These are phyloP conservation scores for Tolypocladium album DNA, from an alignment of 2,329 filamentous ascomycete species.

Conservation along the genomic window DNA sequence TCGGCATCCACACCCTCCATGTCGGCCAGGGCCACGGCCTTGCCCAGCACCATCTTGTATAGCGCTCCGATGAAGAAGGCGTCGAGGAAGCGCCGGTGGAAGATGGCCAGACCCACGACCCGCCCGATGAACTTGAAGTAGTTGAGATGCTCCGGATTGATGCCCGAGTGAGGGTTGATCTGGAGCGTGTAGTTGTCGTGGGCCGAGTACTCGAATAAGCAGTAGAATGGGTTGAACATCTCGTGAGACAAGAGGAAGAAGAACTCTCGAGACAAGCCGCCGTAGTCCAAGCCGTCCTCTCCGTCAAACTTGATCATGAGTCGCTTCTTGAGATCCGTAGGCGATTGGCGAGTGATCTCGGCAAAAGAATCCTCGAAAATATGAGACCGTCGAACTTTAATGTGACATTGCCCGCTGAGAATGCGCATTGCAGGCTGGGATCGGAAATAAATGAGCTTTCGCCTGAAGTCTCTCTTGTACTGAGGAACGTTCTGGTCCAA, in stretches of 20 bases:
- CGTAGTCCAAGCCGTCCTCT: constrained; percentile 95
- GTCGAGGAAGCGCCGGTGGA: constrained; percentile 94
- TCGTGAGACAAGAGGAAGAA: constrained; percentile 98
- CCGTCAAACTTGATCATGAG: constrained; percentile 99
- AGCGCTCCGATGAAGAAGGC: constrained; percentile 98
- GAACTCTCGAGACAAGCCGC: constrained; percentile 94
- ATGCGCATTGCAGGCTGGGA: constrained; percentile 95
- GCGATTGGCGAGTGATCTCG: constrained; percentile 93
- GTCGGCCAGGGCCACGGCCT: constrained; percentile 81
- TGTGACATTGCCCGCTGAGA: constrained; percentile 90
- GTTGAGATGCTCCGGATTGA: constrained; percentile 97
- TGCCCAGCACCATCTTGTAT: constrained; percentile 98
- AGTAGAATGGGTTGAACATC: constrained; percentile 99
- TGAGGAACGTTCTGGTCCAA: constrained; percentile 97
- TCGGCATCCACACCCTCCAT: constrained; percentile 99
- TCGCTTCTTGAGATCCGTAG: constrained; percentile 93
- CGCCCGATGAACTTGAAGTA: constrained; percentile 99
- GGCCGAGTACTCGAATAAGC: constrained; percentile 96
- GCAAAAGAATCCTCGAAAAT: constrained; percentile 99
- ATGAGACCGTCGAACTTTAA: constrained; percentile 91
- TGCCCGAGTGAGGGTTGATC: constrained; percentile 98
- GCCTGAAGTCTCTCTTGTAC: constrained; percentile 97
- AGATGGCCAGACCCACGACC: constrained; percentile 92
- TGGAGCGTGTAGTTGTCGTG: constrained; percentile 99
- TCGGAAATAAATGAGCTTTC: constrained; percentile 98